These are phyloP conservation scores for Paramecium sonneborni DNA, from an alignment of 73 alveolate species.

Conservation along the genomic window DNA sequence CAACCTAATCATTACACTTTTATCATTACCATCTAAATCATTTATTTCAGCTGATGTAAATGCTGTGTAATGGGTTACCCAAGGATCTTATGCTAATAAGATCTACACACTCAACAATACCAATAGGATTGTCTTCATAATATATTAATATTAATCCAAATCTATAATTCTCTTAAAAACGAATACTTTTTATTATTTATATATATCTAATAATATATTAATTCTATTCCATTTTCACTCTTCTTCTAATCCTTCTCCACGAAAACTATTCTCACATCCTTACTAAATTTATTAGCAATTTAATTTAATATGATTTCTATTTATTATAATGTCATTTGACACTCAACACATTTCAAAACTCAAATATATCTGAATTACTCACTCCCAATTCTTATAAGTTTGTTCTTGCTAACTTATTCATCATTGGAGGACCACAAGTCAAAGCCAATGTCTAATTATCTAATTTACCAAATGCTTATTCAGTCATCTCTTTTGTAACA, in stretches of 20 bases:
- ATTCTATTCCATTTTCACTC: neutral
- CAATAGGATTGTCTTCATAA: conserved; percentile 17
- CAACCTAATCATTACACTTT: neutral
- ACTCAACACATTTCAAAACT: neutral
- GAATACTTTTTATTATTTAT: conserved; percentile 32
- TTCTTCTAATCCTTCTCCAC: too few relatives aligned
- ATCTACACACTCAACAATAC: conserved; percentile 1
- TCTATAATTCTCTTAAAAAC: conserved; percentile 30
- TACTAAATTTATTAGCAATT: neutral
- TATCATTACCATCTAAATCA: conserved; percentile 12
- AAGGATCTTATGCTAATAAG: neutral
- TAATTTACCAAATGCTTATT: conserved; percentile 68
- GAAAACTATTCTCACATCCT: neutral
- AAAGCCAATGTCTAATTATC: conserved; percentile 70
- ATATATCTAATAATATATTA: neutral
- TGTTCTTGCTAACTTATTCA: conserved; percentile 66
- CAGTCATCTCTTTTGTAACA: conserved; percentile 75
- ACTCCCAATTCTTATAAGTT: conserved; percentile 67
- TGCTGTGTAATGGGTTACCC: conserved; percentile 45
- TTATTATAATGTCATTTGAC: neutral
- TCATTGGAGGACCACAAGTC: conserved; percentile 81
- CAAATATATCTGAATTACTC: neutral
- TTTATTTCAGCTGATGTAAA: conserved; percentile 27
- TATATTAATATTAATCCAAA: conserved; percentile 37
- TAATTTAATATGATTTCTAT: neutral